Evolutionary conservation across 768 basidiomycete species (phyloP).

Genomic region (Tylopilus subfusipes): DNA sequence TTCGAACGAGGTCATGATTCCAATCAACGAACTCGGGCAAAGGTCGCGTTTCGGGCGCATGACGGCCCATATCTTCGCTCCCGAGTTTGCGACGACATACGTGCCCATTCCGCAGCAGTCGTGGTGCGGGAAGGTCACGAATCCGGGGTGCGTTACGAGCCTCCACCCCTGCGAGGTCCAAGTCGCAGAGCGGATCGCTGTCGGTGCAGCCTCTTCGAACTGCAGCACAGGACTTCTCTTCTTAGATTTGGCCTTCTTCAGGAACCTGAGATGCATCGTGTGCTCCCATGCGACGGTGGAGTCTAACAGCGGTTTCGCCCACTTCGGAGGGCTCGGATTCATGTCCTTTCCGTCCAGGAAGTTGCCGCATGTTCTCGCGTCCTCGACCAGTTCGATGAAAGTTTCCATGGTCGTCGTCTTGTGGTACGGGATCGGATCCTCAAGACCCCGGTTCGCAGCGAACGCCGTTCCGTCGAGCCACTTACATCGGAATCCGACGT

Average conservation of each 20-base stretch:
- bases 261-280: not conserved
- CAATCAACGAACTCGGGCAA: too few species aligned
- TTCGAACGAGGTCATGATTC: too few species aligned
- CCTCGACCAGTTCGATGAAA: not conserved
- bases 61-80: not conserved
- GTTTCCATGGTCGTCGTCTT: not conserved
- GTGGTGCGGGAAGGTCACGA: not conserved
- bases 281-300: not conserved
- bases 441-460: not conserved
- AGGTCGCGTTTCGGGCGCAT: not conserved
- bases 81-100: not conserved
- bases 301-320: not conserved
- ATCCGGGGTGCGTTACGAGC: not conserved
- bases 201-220: not conserved
- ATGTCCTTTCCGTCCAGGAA: not conserved
- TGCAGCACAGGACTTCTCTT: not conserved
- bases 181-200: not conserved
- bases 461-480: not conserved
- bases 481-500: not conserved
- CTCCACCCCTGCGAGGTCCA: not conserved
- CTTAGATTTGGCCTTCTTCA: not conserved
- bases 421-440: not conserved
- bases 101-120: not conserved
- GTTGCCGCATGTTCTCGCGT: not conserved
- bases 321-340: too few species aligned